Percentiles rank a stretch among this genome's conserved stretches.
phyloP scores from a whole-genome alignment of 2,329 filamentous ascomycete genomes.

The Gremmenia infestans region DNA sequence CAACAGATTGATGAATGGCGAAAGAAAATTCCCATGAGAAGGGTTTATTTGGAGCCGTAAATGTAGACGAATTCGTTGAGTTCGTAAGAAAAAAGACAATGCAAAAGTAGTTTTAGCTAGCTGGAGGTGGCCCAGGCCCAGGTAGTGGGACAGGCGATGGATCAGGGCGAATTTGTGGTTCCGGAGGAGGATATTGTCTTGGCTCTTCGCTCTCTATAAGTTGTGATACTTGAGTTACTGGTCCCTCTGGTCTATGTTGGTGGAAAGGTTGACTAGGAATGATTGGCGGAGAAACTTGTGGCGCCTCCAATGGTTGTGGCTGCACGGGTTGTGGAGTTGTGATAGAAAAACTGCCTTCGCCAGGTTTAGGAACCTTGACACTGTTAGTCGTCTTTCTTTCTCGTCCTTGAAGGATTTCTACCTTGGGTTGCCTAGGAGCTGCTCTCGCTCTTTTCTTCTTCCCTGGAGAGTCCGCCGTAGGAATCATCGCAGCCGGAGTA shows the following conservation, averaged over 20 bases:
- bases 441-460: slow-evolving; percentile 19
- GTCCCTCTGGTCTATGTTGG: not conserved
- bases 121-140: not conserved
- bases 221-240: not conserved
- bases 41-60: slow-evolving; percentile 1
- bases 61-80: not conserved
- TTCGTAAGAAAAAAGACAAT: not conserved
- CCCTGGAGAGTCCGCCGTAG: slow-evolving; percentile 13
- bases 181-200: not conserved
- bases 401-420: slow-evolving; percentile 5
- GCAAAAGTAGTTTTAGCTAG: not conserved
- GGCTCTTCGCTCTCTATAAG: not conserved
- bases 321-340: slow-evolving; percentile 3
- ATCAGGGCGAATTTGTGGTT: not conserved
- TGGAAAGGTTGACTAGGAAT: not conserved
- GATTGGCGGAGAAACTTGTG: not conserved
- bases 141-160: not conserved
- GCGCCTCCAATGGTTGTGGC: not conserved
- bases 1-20: slow-evolving; percentile 8
- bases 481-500: not conserved
- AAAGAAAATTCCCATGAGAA: slow-evolving; percentile 11
- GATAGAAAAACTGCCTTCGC: slow-evolving; percentile 18
- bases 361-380: slow-evolving; percentile 13
- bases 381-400: not conserved
- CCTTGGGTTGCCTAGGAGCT: slow-evolving; percentile 17